These are phyloP conservation scores for Hypoxylon intermedium DNA, from an alignment of 495 filamentous ascomycete species.

Conservation along the genomic window DNA sequence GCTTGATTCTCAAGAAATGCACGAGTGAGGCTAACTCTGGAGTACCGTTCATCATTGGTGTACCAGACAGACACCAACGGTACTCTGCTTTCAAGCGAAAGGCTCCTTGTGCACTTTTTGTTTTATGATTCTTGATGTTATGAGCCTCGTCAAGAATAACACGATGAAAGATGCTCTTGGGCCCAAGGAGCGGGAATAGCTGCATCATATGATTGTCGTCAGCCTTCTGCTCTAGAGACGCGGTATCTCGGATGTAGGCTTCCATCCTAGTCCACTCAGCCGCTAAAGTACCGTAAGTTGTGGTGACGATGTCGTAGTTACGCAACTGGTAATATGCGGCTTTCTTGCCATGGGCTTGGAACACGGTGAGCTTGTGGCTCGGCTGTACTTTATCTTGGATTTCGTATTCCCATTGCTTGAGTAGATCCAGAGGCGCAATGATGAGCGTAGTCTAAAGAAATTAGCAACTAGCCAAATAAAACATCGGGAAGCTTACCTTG, in stretches of 20 bases:
- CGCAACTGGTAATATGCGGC: constrained; percentile 54
- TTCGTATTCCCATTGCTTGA: constrained; percentile 74
- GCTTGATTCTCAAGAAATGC: constrained; percentile 78
- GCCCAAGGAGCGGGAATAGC: constrained; percentile 62
- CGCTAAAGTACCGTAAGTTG: constrained; percentile 90
- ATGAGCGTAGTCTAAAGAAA: constrained; percentile 77
- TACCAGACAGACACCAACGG: constrained; percentile 90
- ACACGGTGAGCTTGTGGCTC: constrained; percentile 72
- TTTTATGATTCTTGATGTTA: constrained; percentile 84
- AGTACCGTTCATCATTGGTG: constrained; percentile 91
- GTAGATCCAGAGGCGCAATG: constrained; percentile 82
- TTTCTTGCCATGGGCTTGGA: constrained; percentile 66
- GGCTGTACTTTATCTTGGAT: constrained; percentile 72
- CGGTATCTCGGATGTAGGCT: constrained; percentile 17
- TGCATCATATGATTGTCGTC: background rate
- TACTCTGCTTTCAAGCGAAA: constrained; percentile 66
- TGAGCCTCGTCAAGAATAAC: constrained; percentile 94
- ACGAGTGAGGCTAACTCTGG: constrained; percentile 81
- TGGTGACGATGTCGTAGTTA: constrained; percentile 83
- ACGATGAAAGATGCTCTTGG: constrained; percentile 74
- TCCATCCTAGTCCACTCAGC: too few species aligned
- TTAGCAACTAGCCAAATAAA: constrained; percentile 73
- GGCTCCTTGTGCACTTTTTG: constrained; percentile 69
- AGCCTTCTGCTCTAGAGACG: constrained; percentile 10
- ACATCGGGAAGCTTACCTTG: constrained; percentile 86